A percentile compares a stretch with the other conserved stretches of the same genome.
Evolutionary conservation across 257 asterid species (phyloP).

Genomic region (Plantago elongata): DNA sequence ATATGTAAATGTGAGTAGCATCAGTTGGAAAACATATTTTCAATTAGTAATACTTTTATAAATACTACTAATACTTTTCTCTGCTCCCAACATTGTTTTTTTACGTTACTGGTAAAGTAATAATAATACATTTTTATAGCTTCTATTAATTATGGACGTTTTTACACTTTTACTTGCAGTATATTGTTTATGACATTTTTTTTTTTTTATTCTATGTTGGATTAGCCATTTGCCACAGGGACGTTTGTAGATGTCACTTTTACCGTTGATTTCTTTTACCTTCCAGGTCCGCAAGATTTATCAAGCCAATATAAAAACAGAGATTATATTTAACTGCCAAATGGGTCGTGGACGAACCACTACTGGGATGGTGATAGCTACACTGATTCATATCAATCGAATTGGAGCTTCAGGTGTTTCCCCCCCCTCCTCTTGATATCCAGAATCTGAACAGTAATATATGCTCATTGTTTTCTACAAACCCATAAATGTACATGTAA

Average conservation of each 20-base stretch:
- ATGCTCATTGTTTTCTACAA: conserved; percentile 10
- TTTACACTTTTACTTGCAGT: no score
- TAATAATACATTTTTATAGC: no score
- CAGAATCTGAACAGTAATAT: conserved; percentile 8
- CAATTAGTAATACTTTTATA: no score
- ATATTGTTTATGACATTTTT: no score
- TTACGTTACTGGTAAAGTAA: no score
- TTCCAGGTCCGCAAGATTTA: conserved; percentile 70
- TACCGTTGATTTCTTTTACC: conserved; percentile 10
- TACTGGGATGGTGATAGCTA: conserved; percentile 98
- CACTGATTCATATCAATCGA: conserved; percentile 78
- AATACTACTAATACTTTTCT: no score
- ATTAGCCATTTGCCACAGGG: neutral
- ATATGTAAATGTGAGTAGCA: no score
- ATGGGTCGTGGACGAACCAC: conserved; percentile 99
- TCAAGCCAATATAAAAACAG: conserved; percentile 74
- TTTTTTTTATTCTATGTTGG: no score
- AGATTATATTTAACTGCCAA: conserved; percentile 89
- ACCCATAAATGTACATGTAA: conserved; percentile 4
- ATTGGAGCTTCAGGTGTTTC: conserved; percentile 86
- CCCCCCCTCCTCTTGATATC: conserved; percentile 16
- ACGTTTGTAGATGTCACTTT: conserved; percentile 16
- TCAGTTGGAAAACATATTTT: no score
- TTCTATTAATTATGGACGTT: no score
- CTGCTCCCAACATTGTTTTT: no score